Percentiles rank a stretch among this genome's conserved stretches.
These are phyloP conservation scores for Bimuria novae-zelandiae DNA, from an alignment of 2,329 filamentous ascomycete species.

Conservation along the genomic window DNA sequence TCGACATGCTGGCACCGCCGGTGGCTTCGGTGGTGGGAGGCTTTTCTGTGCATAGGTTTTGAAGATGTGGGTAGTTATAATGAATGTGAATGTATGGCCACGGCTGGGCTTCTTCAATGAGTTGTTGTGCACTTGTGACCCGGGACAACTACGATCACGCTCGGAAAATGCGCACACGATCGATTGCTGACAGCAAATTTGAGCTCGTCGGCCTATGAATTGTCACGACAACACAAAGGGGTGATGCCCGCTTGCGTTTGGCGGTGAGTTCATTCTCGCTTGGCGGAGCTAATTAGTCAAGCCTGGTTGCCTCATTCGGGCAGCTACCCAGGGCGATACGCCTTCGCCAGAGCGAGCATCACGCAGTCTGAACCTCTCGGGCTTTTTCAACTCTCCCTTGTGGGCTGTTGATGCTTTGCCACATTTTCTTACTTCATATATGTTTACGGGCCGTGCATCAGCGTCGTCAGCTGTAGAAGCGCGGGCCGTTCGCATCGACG, in stretches of 20 bases:
- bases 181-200: background rate
- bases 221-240: background rate
- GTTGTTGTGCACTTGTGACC: background rate
- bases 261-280: constrained; percentile 2
- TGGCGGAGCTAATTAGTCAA: constrained; percentile 3
- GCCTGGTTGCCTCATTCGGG: constrained; percentile 13
- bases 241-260: background rate
- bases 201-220: background rate
- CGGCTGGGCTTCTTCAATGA: background rate
- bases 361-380: constrained; percentile 3
- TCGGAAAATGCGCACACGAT: background rate
- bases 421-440: background rate
- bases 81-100: constrained; percentile 18
- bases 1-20: background rate
- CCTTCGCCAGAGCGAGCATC: constrained; percentile 18
- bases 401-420: background rate
- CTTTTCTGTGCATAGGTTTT: constrained; percentile 19
- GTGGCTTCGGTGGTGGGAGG: background rate
- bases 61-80: constrained; percentile 4
- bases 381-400: background rate
- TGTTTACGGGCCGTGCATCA: constrained; percentile 9
- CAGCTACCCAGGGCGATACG: constrained; percentile 1
- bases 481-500: constrained; percentile 6
- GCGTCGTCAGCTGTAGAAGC: constrained; percentile 17
- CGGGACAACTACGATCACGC: background rate